Percentiles rank a stretch among this genome's conserved stretches.
Conservation (phyloP, 352 stramenopile species). For the Saprolegnia parasitica region DNA sequence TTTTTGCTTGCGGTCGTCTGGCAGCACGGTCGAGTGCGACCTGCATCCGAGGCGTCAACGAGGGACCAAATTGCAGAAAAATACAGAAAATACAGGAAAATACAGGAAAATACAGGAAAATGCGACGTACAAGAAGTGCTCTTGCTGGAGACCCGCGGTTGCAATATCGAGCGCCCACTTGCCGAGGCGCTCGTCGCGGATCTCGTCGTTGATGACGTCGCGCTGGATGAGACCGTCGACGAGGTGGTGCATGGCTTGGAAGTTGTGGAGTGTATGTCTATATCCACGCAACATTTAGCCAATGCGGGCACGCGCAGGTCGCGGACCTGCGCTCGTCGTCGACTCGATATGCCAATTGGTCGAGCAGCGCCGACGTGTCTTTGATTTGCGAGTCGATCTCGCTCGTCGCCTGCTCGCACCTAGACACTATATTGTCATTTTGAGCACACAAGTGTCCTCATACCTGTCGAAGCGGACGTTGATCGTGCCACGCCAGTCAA, state of each 20-base stretch:
- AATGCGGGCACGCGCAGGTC: not conserved
- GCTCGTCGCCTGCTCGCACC: too few relatives aligned
- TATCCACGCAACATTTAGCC: not conserved
- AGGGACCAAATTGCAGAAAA: too few relatives aligned
- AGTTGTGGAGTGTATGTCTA: slow-evolving; percentile 20
- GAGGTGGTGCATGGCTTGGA: slow-evolving; percentile 15
- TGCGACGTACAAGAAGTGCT: slow-evolving; percentile 16
- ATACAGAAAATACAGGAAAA: too few relatives aligned
- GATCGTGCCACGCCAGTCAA: not conserved
- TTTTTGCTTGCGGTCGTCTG: slow-evolving; percentile 16
- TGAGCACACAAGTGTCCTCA: not conserved
- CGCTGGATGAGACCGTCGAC: slow-evolving; percentile 15
- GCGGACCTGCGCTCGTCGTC: slow-evolving; percentile 12
- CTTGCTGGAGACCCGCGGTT: slow-evolving; percentile 15
- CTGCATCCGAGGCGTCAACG: not conserved
- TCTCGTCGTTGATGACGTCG: slow-evolving; percentile 5
- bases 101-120: not conserved
- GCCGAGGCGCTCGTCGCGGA: slow-evolving; percentile 11
- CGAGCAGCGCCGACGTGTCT: slow-evolving; percentile 15
- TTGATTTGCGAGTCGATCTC: not conserved
- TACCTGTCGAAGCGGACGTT: slow-evolving; percentile 1
- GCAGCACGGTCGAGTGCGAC: slow-evolving; percentile 17
- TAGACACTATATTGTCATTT: too few relatives aligned
- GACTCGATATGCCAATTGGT: not conserved
- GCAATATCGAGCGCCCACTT: slow-evolving; percentile 6